Evolutionary conservation across 2,329 filamentous ascomycete genomes (phyloP), one percentile per base, ranked within the genome.

Genomic region (Ascochyta rabiei): DNA sequence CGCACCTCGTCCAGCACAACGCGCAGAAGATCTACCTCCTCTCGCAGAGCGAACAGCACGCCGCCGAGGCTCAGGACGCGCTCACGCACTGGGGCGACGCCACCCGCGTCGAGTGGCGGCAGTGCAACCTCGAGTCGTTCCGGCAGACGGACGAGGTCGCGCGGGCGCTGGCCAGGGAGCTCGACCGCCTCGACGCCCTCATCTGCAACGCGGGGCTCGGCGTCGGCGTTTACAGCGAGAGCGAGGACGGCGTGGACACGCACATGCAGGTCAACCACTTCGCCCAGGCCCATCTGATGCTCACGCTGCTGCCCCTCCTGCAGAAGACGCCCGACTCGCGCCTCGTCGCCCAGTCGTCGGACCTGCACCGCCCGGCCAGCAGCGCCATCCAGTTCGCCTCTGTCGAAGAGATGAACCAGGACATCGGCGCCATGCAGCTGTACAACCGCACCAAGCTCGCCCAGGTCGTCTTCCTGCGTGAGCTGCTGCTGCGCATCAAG

Each of bases 211-310:
- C 81, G 10, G 81, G 80, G 2, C 67, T 82, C 13, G 80, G 80
- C 21, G 79, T 82, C 1, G 80, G 80, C 3, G 70, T 71, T 23
- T 83, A 81, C 62, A 76, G 76, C 31, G 74, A 80, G 63, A 81
- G 80, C 12, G 73, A 73, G 47, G 80, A 86, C 51, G 79, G 81
- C 23, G 70, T 84, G 45, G 80, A 82, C 63, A 74, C 71, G 38
- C 77, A 81, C 61, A 81, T 82, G 70, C 77, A 82, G 63, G 75
- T 82, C 58, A 82, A 83, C 57, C 71, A 80, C 55, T 75, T 82
- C 59, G 74, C 79, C 15, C 80, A 82, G 57, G 76, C 80, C 55
- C 81, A 81, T 59, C 72, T 83, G 1, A 71, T 75, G n/a, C 72
- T 81, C 56, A 75, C 68, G 0, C 70, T 82, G 8, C 75, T 82